These are phyloP conservation scores for Trichoderma atrobrunneum DNA, from an alignment of 2,329 filamentous ascomycete genomes.

Conservation along the genomic window DNA sequence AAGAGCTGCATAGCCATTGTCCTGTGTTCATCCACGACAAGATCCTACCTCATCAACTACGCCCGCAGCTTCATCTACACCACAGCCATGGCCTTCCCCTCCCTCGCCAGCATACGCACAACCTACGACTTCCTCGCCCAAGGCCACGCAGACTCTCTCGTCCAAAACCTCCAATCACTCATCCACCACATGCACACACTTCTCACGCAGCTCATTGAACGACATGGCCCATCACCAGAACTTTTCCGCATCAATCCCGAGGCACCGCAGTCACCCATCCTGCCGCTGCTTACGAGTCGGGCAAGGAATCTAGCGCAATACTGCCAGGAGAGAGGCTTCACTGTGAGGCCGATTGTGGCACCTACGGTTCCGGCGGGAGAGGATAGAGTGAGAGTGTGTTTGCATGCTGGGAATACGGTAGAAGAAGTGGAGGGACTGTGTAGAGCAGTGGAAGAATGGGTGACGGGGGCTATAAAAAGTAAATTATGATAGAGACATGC, in stretches of 20 bases:
- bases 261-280: conserved; percentile 58
- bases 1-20: conserved; percentile 45
- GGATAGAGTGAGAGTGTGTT: conserved; percentile 63
- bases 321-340: conserved; percentile 58
- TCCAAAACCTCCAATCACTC: conserved; percentile 33
- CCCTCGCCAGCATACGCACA: conserved; percentile 56
- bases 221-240: conserved; percentile 20
- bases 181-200: conserved; percentile 43
- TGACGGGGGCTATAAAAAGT: conserved; percentile 17
- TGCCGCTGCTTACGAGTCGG: conserved; percentile 57
- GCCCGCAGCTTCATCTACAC: conserved; percentile 74
- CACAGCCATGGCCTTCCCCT: conserved; percentile 63
- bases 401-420: conserved; percentile 64
- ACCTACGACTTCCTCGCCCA: conserved; percentile 55
- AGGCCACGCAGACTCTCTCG: conserved; percentile 44
- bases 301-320: conserved; percentile 57
- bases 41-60: conserved; percentile 71
- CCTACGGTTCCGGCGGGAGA: conserved; percentile 64
- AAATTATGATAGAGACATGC: conserved; percentile 3
- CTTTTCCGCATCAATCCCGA: conserved; percentile 36
- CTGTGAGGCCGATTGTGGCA: conserved; percentile 64
- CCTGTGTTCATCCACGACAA: conserved; percentile 57
- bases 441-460: conserved; percentile 48
- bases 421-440: conserved; percentile 56
- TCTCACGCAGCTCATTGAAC: conserved; percentile 38